Percentiles rank a stretch among this genome's conserved stretches.
Conservation (phyloP, 441 rosid genomes). For the Omphalea diandra region DNA sequence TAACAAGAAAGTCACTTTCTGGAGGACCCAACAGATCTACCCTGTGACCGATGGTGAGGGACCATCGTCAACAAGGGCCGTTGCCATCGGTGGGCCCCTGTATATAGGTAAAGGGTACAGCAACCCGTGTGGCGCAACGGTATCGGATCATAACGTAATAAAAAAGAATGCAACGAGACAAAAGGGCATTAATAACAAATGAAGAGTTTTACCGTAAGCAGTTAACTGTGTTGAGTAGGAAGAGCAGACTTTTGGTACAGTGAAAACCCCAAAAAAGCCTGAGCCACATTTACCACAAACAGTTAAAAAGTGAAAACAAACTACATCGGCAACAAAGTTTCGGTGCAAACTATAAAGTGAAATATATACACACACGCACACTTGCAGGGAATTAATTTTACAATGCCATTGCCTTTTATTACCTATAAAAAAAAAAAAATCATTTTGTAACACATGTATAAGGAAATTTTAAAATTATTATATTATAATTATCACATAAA, state of each 20-base stretch:
- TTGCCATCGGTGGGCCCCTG: background rate
- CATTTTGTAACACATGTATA: no score
- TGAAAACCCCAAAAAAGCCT: constrained; percentile 82
- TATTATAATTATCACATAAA: no score
- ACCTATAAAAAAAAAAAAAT: no score
- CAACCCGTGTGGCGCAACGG: constrained; percentile 14
- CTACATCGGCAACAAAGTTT: no score
- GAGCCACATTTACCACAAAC: constrained; percentile 24
- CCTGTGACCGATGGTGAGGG: background rate
- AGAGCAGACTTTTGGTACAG: constrained; percentile 70
- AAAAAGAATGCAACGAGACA: background rate
- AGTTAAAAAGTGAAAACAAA: background rate
- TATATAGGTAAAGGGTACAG: background rate
- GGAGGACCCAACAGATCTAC: no score
- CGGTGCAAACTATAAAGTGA: no score
- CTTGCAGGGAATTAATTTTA: no score
- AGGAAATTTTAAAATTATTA: no score
- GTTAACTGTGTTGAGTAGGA: constrained; percentile 68
- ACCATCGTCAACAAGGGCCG: background rate
- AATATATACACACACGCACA: no score
- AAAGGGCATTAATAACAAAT: background rate
- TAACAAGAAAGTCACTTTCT: no score
- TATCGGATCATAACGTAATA: background rate
- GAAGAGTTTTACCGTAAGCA: constrained; percentile 50
- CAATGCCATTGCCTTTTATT: no score